These are phyloP conservation scores for Kodamaea kaohsiungensis DNA, from an alignment of 805 yeast genomes.

Conservation along the genomic window DNA sequence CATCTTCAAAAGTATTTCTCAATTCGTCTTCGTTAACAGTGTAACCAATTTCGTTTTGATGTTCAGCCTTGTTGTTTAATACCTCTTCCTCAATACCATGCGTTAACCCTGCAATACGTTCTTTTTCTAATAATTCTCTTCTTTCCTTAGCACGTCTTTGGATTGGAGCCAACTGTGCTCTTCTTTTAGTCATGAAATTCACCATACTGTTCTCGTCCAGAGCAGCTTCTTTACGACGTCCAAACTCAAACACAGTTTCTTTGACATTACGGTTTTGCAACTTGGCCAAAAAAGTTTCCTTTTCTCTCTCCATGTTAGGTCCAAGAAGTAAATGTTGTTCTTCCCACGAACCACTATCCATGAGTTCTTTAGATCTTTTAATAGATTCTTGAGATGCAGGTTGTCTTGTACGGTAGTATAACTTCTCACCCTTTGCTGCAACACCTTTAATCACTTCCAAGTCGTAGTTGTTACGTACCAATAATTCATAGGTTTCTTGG, in stretches of 20 bases:
- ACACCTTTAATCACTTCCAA: slow-evolving; percentile 64
- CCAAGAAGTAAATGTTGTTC: slow-evolving; percentile 82
- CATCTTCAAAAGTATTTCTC: slow-evolving; percentile 52
- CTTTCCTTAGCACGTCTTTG: slow-evolving; percentile 77
- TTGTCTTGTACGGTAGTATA: slow-evolving; percentile 81
- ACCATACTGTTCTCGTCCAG: slow-evolving; percentile 64
- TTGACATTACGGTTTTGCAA: slow-evolving; percentile 67
- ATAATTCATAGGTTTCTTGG: slow-evolving; percentile 68
- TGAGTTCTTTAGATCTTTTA: slow-evolving; percentile 78
- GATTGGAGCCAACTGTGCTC: slow-evolving; percentile 85
- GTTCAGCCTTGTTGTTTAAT: slow-evolving; percentile 45
- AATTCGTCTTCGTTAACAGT: slow-evolving; percentile 50
- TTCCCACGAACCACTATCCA: slow-evolving; percentile 77
- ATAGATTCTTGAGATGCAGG: slow-evolving; percentile 87
- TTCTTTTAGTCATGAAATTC: slow-evolving; percentile 80
- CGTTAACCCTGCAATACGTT: slow-evolving; percentile 71
- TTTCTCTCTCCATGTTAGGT: slow-evolving; percentile 70
- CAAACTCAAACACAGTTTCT: slow-evolving; percentile 93
- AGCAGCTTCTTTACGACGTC: slow-evolving; percentile 46
- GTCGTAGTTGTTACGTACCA: slow-evolving; percentile 68
- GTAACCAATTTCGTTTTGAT: slow-evolving; percentile 46
- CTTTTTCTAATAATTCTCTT: slow-evolving; percentile 65
- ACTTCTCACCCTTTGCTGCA: slow-evolving; percentile 82
- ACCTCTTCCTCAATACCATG: slow-evolving; percentile 76
- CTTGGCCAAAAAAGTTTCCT: slow-evolving; percentile 67